Evolutionary conservation across 441 rosid genomes (phyloP).

Genomic region (Croton setiger): DNA sequence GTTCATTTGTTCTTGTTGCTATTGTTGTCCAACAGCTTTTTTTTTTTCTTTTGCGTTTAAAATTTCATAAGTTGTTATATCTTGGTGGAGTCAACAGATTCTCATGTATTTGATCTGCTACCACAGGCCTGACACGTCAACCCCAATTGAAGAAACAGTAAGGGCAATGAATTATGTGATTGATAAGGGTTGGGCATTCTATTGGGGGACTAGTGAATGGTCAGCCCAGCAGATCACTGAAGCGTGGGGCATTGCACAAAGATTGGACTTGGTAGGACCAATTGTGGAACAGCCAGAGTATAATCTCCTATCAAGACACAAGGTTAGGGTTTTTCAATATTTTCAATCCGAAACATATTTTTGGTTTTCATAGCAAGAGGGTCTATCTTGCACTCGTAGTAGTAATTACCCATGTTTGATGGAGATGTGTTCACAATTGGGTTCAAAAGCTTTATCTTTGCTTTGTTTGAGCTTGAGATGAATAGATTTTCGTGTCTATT

Average conservation of each 20-base stretch:
- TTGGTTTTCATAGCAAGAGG: background rate
- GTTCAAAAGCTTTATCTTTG: background rate
- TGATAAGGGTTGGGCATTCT: slow-evolving; percentile 97
- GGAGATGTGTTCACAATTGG: background rate
- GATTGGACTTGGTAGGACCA: slow-evolving; percentile 85
- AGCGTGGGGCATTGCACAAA: slow-evolving; percentile 89
- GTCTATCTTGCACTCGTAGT: background rate
- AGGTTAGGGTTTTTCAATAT: slow-evolving; percentile 36
- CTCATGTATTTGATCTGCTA: slow-evolving; percentile 13
- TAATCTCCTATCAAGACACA: slow-evolving; percentile 82
- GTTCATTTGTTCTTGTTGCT: background rate
- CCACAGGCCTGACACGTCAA: slow-evolving; percentile 73
- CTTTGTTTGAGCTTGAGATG: background rate
- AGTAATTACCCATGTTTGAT: background rate
- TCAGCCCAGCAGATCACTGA: slow-evolving; percentile 93
- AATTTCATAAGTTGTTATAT: no score
- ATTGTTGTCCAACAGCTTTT: background rate
- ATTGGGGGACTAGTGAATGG: slow-evolving; percentile 99
- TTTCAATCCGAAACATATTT: background rate
- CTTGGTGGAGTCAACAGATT: background rate
- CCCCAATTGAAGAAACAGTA: slow-evolving; percentile 95
- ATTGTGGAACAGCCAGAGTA: slow-evolving; percentile 95
- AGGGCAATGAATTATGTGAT: slow-evolving; percentile 92
- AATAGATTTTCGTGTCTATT: background rate
- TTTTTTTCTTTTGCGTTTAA: background rate